Evolutionary conservation across 345 rosid species (phyloP), one percentile per base, ranked within the genome.

Genomic region (Excoecaria cochinchinensis): DNA sequence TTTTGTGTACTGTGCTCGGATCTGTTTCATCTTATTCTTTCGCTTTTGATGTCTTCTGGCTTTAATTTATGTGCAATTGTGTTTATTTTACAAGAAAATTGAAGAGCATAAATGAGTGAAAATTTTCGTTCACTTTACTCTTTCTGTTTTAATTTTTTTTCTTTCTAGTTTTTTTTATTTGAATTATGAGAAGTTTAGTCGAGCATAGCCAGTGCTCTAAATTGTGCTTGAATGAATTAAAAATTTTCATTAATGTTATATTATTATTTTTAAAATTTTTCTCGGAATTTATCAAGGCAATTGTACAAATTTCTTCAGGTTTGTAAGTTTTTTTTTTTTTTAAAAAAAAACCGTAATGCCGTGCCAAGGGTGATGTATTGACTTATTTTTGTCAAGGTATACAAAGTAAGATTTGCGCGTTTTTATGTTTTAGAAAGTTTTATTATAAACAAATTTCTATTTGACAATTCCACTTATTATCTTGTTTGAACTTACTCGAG

Each of bases 341-440:
- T 42, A 21, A 55, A 16, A 19, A 40, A 42, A 9, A 14, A 31
- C 11, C 40, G 13, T 0, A 62, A 65, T 53, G 24, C 24, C 63
- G 53, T 63, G 51, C 64, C 70, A 52, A 53, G 11, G 39, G 40
- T 16, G 70, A n/a, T 38, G 38, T 51, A 8, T 74, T 74, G 71
- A 63, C 69, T n/a, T 11, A 9, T 55, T 66, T 25, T 66, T 22
- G 65, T 74, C 65, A 65, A 53, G 67, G 71, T 38, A 42, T 6
- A 65, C 21, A 25, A 4, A 14, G 11, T 8, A 6, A 21, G 24
- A 52, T 52, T n/a, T 2, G 39, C 36, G 50, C 11, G 24, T 44
- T 44, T 8, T 0, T 56, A 56, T 56, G 24, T 56, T 56, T 56
- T 31, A 31, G 31, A 31, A 31, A 31, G 31, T 31, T 31, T 31